Percentiles rank a stretch among this genome's conserved stretches.
phyloP scores from a whole-genome alignment of 2,329 filamentous ascomycete species.

The Colletotrichum acutatum region DNA sequence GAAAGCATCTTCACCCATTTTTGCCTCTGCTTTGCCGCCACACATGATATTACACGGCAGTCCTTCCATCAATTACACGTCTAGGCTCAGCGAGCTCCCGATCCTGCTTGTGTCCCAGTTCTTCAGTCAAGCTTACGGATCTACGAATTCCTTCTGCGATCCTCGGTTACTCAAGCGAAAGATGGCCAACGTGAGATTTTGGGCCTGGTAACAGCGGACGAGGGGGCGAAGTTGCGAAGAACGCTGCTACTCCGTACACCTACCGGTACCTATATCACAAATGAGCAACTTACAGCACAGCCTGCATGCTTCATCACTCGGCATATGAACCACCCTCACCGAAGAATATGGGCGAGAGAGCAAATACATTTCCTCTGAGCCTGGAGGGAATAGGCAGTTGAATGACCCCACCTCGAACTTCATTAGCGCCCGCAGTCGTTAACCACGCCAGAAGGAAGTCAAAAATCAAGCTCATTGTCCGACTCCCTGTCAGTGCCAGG shows the following conservation, averaged over 20 bases:
- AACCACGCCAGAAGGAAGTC: not conserved
- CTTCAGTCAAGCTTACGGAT: conserved; percentile 3
- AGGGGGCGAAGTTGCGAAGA: not conserved
- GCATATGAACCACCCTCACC: not conserved
- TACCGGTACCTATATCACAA: not conserved
- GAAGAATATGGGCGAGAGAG: not conserved
- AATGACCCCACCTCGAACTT: not conserved
- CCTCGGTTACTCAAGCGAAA: not conserved
- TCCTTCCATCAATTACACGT: not conserved
- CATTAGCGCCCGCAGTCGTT: not conserved
- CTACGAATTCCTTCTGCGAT: not conserved
- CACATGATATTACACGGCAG: not conserved
- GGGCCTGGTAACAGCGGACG: conserved; percentile 6
- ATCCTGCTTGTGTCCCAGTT: not conserved
- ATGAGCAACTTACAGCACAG: conserved; percentile 4
- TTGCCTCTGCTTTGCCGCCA: not conserved
- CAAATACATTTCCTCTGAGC: not conserved
- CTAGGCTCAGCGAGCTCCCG: not conserved
- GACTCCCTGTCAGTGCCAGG: not conserved
- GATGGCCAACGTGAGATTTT: conserved; percentile 34
- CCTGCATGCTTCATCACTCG: conserved; percentile 8
- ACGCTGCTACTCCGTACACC: not conserved
- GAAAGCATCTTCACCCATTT: not conserved
- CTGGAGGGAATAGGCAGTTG: not conserved
- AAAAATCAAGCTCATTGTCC: not conserved